A percentile compares a stretch with the other conserved stretches of the same genome.
phyloP scores from a whole-genome alignment of 176 grass and related monocot species.

The Triticum turgidum region DNA sequence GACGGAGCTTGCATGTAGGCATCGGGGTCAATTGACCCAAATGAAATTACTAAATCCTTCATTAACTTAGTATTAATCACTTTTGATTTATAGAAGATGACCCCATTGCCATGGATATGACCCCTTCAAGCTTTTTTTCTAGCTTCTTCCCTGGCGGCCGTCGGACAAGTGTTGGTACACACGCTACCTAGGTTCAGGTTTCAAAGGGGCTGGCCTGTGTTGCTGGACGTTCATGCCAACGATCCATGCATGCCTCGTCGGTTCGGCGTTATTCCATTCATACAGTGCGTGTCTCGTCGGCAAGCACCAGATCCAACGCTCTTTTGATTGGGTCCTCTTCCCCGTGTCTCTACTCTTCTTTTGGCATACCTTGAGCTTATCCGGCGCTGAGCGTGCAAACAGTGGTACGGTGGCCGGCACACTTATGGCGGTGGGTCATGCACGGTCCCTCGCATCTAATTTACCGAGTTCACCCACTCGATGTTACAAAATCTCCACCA shows the following conservation, averaged over 20 bases:
- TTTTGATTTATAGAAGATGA: too few species aligned
- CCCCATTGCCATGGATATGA: too few species aligned
- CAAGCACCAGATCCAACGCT: background rate
- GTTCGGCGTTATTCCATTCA: background rate
- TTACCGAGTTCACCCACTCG: background rate
- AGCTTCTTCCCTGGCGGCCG: too few species aligned
- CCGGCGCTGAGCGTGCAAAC: background rate
- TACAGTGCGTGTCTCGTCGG: conserved; percentile 4
- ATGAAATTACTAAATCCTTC: too few species aligned
- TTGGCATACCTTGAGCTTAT: conserved; percentile 42
- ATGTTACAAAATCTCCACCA: background rate
- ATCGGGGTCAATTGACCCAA: too few species aligned
- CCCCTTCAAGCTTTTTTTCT: too few species aligned
- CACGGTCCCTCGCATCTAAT: background rate
- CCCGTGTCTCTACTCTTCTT: background rate
- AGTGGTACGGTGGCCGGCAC: conserved; percentile 21
- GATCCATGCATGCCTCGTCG: background rate
- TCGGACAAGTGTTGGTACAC: too few species aligned
- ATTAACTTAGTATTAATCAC: too few species aligned
- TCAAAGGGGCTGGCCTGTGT: too few species aligned
- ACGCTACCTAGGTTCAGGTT: too few species aligned
- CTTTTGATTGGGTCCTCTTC: background rate
- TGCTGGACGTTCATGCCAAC: background rate
- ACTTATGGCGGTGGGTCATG: conserved; percentile 25
- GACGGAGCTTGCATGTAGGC: too few species aligned